phyloP scores from a whole-genome alignment of 2,329 filamentous ascomycete genomes.

The Decorospora gaudefroyi region DNA sequence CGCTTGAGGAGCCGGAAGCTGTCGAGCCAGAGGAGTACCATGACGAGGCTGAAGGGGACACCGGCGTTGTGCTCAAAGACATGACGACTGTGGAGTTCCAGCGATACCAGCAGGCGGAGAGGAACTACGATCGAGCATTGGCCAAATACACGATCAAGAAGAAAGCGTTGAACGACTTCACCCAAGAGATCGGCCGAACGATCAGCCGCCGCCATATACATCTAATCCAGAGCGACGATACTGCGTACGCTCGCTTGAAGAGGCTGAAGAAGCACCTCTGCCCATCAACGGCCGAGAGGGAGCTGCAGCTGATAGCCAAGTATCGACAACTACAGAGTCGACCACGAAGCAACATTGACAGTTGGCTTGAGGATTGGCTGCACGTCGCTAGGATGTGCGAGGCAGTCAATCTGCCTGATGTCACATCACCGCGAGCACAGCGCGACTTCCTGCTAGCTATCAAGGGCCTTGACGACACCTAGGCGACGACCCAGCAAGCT shows the following conservation, averaged over 20 bases:
- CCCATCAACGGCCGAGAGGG: background rate
- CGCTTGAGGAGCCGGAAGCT: constrained; percentile 1
- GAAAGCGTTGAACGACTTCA: constrained; percentile 2
- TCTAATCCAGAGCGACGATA: constrained; percentile 1
- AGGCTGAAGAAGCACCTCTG: constrained; percentile 4
- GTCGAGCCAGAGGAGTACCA: constrained; percentile 2
- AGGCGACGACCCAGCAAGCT: too few species aligned
- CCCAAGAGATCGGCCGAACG: constrained; percentile 1
- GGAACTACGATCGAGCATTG: background rate
- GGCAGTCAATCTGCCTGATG: background rate
- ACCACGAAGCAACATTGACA: background rate
- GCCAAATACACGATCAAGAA: constrained; percentile 1
- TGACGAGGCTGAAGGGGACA: background rate
- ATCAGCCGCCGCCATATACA: background rate
- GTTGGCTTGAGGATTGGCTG: constrained; percentile 1
- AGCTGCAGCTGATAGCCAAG: constrained; percentile 1
- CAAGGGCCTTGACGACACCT: constrained; percentile 2
- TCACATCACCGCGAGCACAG: background rate
- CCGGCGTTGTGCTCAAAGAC: background rate
- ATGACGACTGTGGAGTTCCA: background rate
- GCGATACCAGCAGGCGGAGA: background rate
- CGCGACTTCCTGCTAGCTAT: constrained; percentile 7
- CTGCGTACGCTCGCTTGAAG: constrained; percentile 1
- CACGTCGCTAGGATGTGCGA: background rate
- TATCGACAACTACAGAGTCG: background rate